A percentile compares a stretch with the other conserved stretches of the same genome.
Evolutionary conservation across 2,329 filamentous ascomycete species (phyloP).

Genomic region (Alternaria ethzedia): DNA sequence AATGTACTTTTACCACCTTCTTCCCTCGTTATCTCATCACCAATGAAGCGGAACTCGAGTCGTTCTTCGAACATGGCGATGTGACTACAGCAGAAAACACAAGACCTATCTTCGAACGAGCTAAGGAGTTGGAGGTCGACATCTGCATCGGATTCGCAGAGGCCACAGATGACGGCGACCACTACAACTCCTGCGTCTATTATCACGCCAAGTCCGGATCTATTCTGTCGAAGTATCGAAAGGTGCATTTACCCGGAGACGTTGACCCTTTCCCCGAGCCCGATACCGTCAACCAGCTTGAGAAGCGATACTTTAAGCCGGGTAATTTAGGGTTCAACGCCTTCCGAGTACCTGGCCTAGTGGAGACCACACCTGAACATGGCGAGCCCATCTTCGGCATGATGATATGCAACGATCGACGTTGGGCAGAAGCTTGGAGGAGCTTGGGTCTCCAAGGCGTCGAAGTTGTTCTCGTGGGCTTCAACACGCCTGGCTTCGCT

Average conservation of each 20-base stretch:
- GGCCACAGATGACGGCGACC: constrained; percentile 47
- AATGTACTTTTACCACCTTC: constrained; percentile 62
- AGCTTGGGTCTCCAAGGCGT: constrained; percentile 58
- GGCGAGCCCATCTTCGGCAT: constrained; percentile 60
- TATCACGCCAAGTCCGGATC: constrained; percentile 23
- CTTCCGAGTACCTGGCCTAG: constrained; percentile 27
- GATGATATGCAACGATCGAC: constrained; percentile 62
- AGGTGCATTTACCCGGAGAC: constrained; percentile 28
- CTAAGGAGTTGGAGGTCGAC: constrained; percentile 56
- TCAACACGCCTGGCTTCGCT: constrained; percentile 54
- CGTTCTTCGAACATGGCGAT: constrained; percentile 58
- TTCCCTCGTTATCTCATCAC: constrained; percentile 59
- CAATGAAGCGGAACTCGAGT: constrained; percentile 52
- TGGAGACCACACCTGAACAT: constrained; percentile 26
- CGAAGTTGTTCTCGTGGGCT: constrained; percentile 53
- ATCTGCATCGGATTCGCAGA: constrained; percentile 61
- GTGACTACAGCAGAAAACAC: constrained; percentile 51
- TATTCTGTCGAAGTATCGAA: constrained; percentile 26
- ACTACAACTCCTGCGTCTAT: constrained; percentile 31
- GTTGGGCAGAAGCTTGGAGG: constrained; percentile 61
- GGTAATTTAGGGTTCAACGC: constrained; percentile 58
- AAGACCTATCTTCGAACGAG: constrained; percentile 56
- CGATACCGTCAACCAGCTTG: constrained; percentile 59
- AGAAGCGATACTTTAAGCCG: constrained; percentile 62
- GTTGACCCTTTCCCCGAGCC: constrained; percentile 42